phyloP scores from a whole-genome alignment of 179 eudicot species.

The Amaranthus tricolor region DNA sequence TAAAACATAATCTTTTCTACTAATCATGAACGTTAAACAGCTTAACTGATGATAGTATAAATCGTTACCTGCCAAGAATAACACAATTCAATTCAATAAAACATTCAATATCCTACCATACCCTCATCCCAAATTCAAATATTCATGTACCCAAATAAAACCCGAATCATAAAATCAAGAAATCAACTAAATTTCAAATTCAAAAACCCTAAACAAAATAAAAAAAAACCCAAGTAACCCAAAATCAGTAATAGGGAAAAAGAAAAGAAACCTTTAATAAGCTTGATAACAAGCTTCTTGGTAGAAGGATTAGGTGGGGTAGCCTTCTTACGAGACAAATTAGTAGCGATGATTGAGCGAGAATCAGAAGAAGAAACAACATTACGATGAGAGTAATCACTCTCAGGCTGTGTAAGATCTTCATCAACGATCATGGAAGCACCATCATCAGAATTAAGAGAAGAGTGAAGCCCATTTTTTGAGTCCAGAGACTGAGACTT shows the following conservation, averaged over 20 bases:
- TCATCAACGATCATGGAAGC: constrained; percentile 49
- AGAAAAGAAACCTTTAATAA: constrained; percentile 59
- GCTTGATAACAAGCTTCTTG: constrained; percentile 88
- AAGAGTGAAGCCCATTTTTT: constrained; percentile 44
- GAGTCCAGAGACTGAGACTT: constrained; percentile 50
- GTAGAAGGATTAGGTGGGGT: constrained; percentile 74
- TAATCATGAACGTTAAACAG: neutral
- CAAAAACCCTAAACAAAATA: neutral
- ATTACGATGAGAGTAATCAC: neutral
- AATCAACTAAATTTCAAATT: neutral
- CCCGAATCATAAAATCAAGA: neutral
- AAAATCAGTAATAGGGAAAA: neutral
- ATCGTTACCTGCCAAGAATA: neutral
- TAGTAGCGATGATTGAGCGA: constrained; percentile 26
- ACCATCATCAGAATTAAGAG: neutral
- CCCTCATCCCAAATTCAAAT: neutral
- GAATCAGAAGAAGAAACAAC: constrained; percentile 7
- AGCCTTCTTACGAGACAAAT: constrained; percentile 86
- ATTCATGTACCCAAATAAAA: neutral
- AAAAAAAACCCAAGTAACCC: neutral
- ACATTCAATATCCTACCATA: neutral
- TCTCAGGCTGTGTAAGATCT: constrained; percentile 45
- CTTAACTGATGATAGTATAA: neutral
- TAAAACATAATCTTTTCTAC: neutral
- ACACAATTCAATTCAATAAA: constrained; percentile 1